Conservation (phyloP, 2,329 filamentous ascomycete species). For the Sporothrix curviconia region DNA sequence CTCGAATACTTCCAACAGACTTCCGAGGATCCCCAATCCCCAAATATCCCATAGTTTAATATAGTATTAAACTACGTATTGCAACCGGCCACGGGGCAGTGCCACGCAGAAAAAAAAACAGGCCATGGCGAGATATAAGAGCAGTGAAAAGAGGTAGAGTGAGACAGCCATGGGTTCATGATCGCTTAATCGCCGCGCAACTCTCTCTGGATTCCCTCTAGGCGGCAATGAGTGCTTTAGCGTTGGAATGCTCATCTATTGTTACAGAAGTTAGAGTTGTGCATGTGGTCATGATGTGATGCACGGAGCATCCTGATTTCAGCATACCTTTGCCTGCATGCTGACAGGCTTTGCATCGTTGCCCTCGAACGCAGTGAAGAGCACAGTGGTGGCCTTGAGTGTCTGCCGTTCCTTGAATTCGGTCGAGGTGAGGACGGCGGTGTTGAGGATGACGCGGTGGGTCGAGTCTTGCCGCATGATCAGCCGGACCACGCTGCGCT, state of each 20-base stretch:
- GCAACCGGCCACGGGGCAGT: too few relatives aligned
- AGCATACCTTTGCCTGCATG: conserved; percentile 56
- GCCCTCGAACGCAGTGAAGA: conserved; percentile 59
- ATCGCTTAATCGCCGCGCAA: conserved; percentile 30
- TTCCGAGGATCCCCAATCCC: too few relatives aligned
- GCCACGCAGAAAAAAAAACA: too few relatives aligned
- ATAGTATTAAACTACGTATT: too few relatives aligned
- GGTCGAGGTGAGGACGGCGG: conserved; percentile 70
- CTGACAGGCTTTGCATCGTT: conserved; percentile 48
- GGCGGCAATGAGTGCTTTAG: conserved; percentile 46
- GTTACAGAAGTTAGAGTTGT: not conserved
- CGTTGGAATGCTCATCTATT: conserved; percentile 48
- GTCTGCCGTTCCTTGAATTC: conserved; percentile 71
- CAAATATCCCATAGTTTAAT: too few relatives aligned
- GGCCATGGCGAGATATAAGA: too few relatives aligned
- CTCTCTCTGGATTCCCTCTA: conserved; percentile 45
- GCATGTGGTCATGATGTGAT: not conserved
- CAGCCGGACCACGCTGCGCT: conserved; percentile 57
- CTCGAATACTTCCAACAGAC: too few relatives aligned
- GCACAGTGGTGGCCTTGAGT: conserved; percentile 62
- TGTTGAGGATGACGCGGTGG: conserved; percentile 80
- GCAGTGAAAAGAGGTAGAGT: too few relatives aligned
- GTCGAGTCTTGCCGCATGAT: conserved; percentile 90
- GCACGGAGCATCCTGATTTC: too few relatives aligned
- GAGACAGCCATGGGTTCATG: too few relatives aligned